Evolutionary conservation across 352 stramenopile species (phyloP).

Genomic region (Globisporangium orthogonon): DNA sequence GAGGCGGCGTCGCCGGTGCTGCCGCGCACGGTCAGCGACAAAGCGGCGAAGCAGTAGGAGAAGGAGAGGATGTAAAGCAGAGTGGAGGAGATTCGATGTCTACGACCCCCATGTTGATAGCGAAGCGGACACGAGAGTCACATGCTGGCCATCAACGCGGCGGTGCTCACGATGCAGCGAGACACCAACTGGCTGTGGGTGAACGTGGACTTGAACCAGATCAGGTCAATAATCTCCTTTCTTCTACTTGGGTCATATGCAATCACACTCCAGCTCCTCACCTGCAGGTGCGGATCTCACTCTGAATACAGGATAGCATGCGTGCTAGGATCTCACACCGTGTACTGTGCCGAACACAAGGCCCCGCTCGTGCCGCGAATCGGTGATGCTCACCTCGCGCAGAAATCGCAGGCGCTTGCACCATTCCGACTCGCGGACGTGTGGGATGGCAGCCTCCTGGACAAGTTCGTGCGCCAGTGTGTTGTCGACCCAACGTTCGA

Average conservation of each 20-base stretch:
- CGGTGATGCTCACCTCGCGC: slow-evolving; percentile 2
- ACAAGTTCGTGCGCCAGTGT: slow-evolving; percentile 20
- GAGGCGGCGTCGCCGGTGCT: slow-evolving; percentile 10
- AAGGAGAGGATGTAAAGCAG: background rate
- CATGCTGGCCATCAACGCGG: background rate
- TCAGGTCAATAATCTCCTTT: background rate
- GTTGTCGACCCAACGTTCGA: slow-evolving; percentile 25
- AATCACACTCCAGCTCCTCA: slow-evolving; percentile 8
- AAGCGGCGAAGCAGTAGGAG: slow-evolving; percentile 6
- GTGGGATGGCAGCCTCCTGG: slow-evolving; percentile 14
- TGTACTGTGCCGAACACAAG: background rate
- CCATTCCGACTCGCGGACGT: slow-evolving; percentile 11
- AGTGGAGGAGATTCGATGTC: too few species aligned
- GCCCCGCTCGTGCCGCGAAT: slow-evolving; percentile 2
- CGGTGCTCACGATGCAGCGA: background rate
- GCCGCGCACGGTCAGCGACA: slow-evolving; percentile 10
- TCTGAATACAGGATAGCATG: background rate
- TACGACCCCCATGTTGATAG: background rate
- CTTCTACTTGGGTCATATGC: background rate
- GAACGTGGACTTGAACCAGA: slow-evolving; percentile 6
- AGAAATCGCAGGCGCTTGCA: background rate
- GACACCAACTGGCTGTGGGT: background rate
- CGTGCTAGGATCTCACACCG: background rate
- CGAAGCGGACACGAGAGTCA: too few species aligned
- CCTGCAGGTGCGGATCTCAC: slow-evolving; percentile 5